Evolutionary conservation across 768 basidiomycete genomes (phyloP), one percentile per base, ranked within the genome.

Genomic region (Suillus discolor): DNA sequence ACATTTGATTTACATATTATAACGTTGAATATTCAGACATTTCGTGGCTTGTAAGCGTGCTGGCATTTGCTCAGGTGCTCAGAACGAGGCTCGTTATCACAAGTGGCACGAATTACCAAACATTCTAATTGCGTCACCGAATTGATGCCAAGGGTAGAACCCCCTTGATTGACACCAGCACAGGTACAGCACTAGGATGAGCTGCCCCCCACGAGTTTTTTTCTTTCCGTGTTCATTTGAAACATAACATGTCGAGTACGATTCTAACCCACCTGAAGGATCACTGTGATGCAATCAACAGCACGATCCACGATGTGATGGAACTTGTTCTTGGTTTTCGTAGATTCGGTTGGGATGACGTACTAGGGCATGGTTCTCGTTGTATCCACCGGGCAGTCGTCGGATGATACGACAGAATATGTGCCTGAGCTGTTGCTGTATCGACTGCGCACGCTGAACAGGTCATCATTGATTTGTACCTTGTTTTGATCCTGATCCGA

Each of bases 221-320:
- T 36, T 36, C 11, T 36, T 36, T 36, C 36, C 9, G 7, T 36
- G 8, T 36, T 36, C 36, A 8, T 36, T 36, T 36, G 36, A 36
- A 31, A 31, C 5, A 31, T 31, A 31, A 31, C 31, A 31, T 31
- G 31, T 31, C 31, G 6, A 31, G 31, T 31, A 31, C 6, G 6
- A 6, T 31, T 31, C 31, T 31, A 31, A 31, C 31, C 31, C 3
- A 20, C 4, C 20, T 44, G 18, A 9, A 20, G 20, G 8, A 3
- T 44, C 20, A 20, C 44, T 44, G 20, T 8, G 6, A 8, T 44
- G 18, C 44, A 20, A 99, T 99, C 81, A 99, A 98, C 78, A 98
- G 96, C 18, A 99, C 97, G 0, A 93, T 99, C 61, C 97, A 99
- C 82, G 98, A 99, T 77, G 87, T 99, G 61, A 97, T 99, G 96